These are phyloP conservation scores for Cercospora sojina DNA, from an alignment of 2,329 filamentous ascomycete genomes.

Conservation along the genomic window DNA sequence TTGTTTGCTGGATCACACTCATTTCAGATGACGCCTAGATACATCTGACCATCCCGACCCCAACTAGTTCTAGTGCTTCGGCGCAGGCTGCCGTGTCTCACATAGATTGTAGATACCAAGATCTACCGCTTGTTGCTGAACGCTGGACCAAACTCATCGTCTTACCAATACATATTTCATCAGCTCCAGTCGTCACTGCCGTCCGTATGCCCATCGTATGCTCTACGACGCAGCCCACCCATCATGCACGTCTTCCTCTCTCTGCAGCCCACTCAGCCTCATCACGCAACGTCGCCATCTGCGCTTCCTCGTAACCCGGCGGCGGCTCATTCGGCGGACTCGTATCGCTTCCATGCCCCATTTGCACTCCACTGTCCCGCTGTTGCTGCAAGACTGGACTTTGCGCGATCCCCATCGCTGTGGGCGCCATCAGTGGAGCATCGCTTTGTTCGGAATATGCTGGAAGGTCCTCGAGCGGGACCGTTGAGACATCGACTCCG, in stretches of 20 bases:
- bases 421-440: slow-evolving; percentile 40
- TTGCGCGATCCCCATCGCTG: slow-evolving; percentile 35
- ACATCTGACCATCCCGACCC: neutral
- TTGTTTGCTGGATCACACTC: neutral
- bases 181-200: neutral
- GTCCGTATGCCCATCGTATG: neutral
- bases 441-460: slow-evolving; percentile 69
- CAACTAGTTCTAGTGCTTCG: neutral
- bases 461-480: slow-evolving; percentile 83
- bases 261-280: slow-evolving; percentile 60
- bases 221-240: neutral
- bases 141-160: slow-evolving; percentile 1
- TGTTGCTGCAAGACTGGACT: slow-evolving; percentile 22
- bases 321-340: slow-evolving; percentile 70
- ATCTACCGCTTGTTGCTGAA: neutral
- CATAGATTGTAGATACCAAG: neutral
- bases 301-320: slow-evolving; percentile 87
- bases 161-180: neutral
- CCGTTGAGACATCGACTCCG: slow-evolving; percentile 59
- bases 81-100: neutral
- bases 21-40: neutral
- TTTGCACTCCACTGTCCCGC: slow-evolving; percentile 22
- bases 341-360: slow-evolving; percentile 7
- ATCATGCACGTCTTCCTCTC: slow-evolving; percentile 30
- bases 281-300: slow-evolving; percentile 73